Evolutionary conservation across 257 asterid species (phyloP).

Genomic region (Solanum stenotomum): DNA sequence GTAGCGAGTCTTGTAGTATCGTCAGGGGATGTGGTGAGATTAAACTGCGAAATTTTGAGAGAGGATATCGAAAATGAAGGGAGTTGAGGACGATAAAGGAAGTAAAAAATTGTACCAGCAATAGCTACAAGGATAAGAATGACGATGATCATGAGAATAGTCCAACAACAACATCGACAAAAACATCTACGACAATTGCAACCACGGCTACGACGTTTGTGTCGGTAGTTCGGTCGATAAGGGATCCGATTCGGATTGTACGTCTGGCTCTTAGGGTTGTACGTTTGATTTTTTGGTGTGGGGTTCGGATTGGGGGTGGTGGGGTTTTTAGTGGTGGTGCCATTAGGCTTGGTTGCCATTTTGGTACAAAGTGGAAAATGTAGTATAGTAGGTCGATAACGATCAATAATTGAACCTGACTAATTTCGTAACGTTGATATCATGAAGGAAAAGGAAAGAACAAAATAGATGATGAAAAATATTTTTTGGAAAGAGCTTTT

Average conservation of each 20-base stretch:
- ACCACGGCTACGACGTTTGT: background rate
- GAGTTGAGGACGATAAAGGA: constrained; percentile 66
- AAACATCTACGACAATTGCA: background rate
- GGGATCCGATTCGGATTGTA: background rate
- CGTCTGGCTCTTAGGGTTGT: background rate
- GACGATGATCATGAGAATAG: constrained; percentile 26
- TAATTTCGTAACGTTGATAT: background rate
- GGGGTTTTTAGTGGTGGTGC: background rate
- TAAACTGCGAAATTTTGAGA: constrained; percentile 48
- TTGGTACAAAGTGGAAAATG: background rate
- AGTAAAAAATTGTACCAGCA: constrained; percentile 57
- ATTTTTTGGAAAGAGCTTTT: background rate
- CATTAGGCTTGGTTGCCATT: background rate
- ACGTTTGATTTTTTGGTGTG: background rate
- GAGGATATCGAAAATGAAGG: constrained; percentile 59
- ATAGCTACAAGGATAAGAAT: constrained; percentile 54
- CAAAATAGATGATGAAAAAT: background rate
- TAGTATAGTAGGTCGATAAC: background rate
- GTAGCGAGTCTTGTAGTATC: constrained; percentile 64
- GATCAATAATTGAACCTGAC: background rate
- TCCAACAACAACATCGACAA: background rate
- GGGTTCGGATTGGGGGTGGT: background rate
- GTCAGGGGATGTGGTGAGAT: constrained; percentile 58
- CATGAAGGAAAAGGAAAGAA: background rate
- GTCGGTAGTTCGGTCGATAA: background rate